phyloP scores from a whole-genome alignment of 2,329 filamentous ascomycete species.

The Aspergillus clavatus region DNA sequence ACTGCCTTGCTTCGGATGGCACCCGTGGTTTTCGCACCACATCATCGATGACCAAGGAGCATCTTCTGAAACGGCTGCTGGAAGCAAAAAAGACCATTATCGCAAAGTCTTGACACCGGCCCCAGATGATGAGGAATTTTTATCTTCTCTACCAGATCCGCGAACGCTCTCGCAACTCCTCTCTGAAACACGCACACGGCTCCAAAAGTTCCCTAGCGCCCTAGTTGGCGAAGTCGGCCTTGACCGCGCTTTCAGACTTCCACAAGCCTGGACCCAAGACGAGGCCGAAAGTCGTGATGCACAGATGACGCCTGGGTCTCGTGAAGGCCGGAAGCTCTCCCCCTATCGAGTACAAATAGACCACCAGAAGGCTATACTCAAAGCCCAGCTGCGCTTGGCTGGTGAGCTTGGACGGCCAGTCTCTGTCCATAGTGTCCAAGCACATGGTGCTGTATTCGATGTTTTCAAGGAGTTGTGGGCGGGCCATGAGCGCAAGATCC shows the following conservation, averaged over 20 bases:
- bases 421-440: slow-evolving; percentile 60
- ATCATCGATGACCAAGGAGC: slow-evolving; percentile 45
- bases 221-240: slow-evolving; percentile 60
- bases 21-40: slow-evolving; percentile 64
- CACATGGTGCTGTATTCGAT: slow-evolving; percentile 56
- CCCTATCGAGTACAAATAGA: slow-evolving; percentile 53
- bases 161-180: slow-evolving; percentile 51
- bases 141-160: slow-evolving; percentile 51
- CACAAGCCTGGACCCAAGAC: slow-evolving; percentile 44
- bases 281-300: slow-evolving; percentile 31
- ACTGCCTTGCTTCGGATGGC: slow-evolving; percentile 62
- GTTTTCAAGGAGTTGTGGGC: slow-evolving; percentile 54
- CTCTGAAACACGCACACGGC: slow-evolving; percentile 43
- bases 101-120: slow-evolving; percentile 48
- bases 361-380: slow-evolving; percentile 56
- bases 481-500: slow-evolving; percentile 49
- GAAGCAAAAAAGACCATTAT: slow-evolving; percentile 49
- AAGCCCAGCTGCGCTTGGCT: slow-evolving; percentile 54
- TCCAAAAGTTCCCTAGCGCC: slow-evolving; percentile 50
- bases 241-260: slow-evolving; percentile 58
- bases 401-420: slow-evolving; percentile 55
- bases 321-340: slow-evolving; percentile 55
- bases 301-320: slow-evolving; percentile 53
- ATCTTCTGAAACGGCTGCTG: slow-evolving; percentile 17
- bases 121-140: slow-evolving; percentile 45